phyloP scores from a whole-genome alignment of 2,329 filamentous ascomycete genomes.

The Talaromyces verruculosus region DNA sequence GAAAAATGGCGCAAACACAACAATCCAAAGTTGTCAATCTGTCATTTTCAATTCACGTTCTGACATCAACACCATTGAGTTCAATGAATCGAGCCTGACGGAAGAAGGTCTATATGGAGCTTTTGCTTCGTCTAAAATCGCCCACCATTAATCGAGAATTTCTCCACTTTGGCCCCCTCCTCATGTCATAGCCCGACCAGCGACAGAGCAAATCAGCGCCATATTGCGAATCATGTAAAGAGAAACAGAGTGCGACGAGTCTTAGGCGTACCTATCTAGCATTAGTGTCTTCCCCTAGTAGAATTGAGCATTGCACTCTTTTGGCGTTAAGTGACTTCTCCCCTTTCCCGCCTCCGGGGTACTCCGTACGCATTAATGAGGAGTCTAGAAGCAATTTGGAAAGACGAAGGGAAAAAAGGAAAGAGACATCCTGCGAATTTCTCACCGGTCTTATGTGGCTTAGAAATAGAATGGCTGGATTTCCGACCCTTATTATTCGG shows the following conservation, averaged over 20 bases:
- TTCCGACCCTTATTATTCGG: not conserved
- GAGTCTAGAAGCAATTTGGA: constrained; percentile 1
- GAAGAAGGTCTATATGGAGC: not conserved
- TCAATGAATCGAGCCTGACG: not conserved
- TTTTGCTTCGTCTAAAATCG: not conserved
- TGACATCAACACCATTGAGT: constrained; percentile 1
- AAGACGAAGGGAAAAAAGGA: not conserved
- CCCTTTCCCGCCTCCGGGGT: not conserved
- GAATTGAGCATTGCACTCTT: not conserved
- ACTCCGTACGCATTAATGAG: not conserved
- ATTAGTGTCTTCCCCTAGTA: not conserved
- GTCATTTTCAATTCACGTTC: not conserved
- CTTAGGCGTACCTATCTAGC: not conserved
- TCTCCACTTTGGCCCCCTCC: constrained; percentile 11
- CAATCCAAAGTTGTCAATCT: not conserved
- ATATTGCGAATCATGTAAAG: not conserved
- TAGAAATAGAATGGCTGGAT: constrained; percentile 1
- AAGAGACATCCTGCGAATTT: not conserved
- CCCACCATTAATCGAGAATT: not conserved
- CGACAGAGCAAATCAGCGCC: not conserved
- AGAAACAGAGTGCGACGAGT: not conserved
- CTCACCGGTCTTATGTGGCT: constrained; percentile 8
- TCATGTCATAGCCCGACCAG: constrained; percentile 1
- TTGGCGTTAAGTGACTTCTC: not conserved
- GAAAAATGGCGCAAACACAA: not conserved